phyloP scores from a whole-genome alignment of 208 protist species.

The Vickermania spadyakhi region DNA sequence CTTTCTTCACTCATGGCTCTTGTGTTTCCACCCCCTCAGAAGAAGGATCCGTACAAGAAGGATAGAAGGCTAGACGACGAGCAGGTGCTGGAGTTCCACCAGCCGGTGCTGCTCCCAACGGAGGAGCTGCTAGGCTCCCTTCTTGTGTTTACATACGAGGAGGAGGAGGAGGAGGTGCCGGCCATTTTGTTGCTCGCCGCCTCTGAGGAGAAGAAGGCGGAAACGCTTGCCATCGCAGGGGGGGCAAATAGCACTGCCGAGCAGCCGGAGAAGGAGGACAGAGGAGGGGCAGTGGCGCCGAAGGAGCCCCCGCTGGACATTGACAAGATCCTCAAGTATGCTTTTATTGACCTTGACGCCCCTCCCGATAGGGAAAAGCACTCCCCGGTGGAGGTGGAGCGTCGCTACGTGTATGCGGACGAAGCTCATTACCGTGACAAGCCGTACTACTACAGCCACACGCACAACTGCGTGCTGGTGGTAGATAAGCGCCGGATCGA shows the following conservation, averaged over 20 bases:
- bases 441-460: not conserved
- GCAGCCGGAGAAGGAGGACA: not conserved
- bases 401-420: not conserved
- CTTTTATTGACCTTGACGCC: not conserved
- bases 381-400: not conserved
- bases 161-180: not conserved
- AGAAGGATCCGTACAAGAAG: not conserved
- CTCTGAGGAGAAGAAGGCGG: no score
- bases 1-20: no score
- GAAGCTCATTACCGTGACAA: not conserved
- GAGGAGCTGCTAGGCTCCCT: not conserved
- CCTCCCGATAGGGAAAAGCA: not conserved
- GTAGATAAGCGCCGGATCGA: not conserved
- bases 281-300: not conserved
- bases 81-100: not conserved
- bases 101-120: not conserved
- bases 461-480: not conserved
- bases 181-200: not conserved
- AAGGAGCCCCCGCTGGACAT: not conserved
- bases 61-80: not conserved
- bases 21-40: not conserved
- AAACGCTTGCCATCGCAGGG: not conserved
- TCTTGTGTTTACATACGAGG: not conserved
- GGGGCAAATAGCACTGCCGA: not conserved
- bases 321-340: not conserved